Conservation (phyloP, 2,329 filamentous ascomycete species). For the Bipolaris sorokiniana region DNA sequence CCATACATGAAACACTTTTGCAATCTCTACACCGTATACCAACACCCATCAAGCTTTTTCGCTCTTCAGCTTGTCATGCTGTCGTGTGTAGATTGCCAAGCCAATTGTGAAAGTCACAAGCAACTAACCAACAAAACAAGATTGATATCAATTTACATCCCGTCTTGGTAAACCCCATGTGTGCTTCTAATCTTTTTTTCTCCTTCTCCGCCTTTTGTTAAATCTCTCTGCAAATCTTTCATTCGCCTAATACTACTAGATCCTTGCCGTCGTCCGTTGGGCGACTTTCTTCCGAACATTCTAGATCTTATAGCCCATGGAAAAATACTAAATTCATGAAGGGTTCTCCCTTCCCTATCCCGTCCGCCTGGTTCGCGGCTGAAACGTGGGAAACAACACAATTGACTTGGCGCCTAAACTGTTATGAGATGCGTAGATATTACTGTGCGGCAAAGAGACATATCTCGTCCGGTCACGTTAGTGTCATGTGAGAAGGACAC, state of each 20-base stretch:
- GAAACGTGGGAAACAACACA: background rate
- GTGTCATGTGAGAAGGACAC: background rate
- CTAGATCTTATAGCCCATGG: background rate
- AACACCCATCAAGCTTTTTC: background rate
- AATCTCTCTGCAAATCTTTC: background rate
- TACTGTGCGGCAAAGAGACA: too few relatives aligned
- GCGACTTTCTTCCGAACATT: background rate
- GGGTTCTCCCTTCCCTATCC: background rate
- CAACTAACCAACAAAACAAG: background rate
- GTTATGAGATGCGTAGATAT: too few relatives aligned
- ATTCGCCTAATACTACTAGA: background rate
- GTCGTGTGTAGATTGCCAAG: too few relatives aligned
- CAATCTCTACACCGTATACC: background rate
- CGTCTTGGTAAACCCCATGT: too few relatives aligned
- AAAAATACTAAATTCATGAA: too few relatives aligned
- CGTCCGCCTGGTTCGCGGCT: background rate
- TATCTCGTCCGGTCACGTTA: background rate
- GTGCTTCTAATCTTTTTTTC: too few relatives aligned
- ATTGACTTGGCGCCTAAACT: too few relatives aligned
- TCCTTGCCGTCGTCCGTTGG: too few relatives aligned
- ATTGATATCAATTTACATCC: too few relatives aligned
- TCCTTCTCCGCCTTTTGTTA: too few relatives aligned
- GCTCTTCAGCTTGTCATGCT: background rate
- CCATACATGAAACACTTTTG: background rate
- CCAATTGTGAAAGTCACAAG: background rate